Base-by-base conservation (phyloP, 2,329 filamentous ascomycete genomes). In the Phaeosphaeriaceae sp. region DNA sequence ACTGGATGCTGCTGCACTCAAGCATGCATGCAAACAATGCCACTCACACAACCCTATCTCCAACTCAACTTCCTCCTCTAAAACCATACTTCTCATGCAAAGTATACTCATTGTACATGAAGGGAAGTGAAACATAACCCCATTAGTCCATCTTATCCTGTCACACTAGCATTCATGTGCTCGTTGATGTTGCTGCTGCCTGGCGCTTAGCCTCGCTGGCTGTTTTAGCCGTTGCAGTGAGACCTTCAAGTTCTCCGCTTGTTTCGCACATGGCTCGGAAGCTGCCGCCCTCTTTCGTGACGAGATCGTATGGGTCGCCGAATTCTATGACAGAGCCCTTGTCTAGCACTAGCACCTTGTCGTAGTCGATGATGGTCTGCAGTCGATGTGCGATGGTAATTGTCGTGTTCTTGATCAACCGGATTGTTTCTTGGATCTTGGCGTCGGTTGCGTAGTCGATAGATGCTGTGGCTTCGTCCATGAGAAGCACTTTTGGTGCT, bases 381-480 rank as follows among this genome's bases (percentile, higher is more conserved):
- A 99, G 80, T 15, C 94, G 86, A 75, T 99, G 94, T 0, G 94
- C 94, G 66, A 99, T 97, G 0, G 94, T 97, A 70, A 97, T 90
- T 52, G 95, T 96, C 0, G 94, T 99, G 72, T 92, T 81, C 58
- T 87, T 88, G 63, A 97, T 83, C 72, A 96, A 89, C n/a, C 92
- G 88, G 53, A 99, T 92, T 0, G 94, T 97, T 64, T 90, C 91
- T 75, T 99, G 94, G 61, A 99, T 97, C 77, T 96, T 97, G 41
- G 87, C 82, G 67, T 99, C 94, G 2, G 94, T 99, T 4, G 87
- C 88, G 74, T 97, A 97, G 76, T 99, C 94, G 67, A 99, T 97
- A 0, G 90, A 96, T 0, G 94, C 94, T 0, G 94, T 99, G 0
- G 94, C 94, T 78, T 99, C 94, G 74, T 99, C 94, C 94, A 99